Conservation (phyloP, 352 stramenopile genomes). For the Pseudoperonospora humuli region DNA sequence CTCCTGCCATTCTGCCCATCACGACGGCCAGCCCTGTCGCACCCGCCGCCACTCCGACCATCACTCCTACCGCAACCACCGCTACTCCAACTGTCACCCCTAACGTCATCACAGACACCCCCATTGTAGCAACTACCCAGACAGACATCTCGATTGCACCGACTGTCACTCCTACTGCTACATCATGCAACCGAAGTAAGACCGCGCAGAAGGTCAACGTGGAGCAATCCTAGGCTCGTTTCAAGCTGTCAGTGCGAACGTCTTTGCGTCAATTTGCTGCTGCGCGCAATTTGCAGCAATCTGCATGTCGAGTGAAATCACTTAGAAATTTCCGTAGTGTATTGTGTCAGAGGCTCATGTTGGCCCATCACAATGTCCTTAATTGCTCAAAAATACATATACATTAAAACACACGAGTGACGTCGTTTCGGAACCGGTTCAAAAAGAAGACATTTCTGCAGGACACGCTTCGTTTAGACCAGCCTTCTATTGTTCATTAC, state of each 20-base stretch:
- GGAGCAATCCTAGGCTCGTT: constrained; percentile 10
- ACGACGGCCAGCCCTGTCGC: not conserved
- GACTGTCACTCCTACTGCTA: not conserved
- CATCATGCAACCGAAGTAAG: not conserved
- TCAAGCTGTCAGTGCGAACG: not conserved
- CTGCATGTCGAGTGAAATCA: constrained; percentile 24
- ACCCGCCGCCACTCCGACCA: not conserved
- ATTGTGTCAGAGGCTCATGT: constrained; percentile 12
- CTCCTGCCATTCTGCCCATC: not conserved
- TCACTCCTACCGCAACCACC: constrained; percentile 6
- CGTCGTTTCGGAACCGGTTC: too few species aligned
- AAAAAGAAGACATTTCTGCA: too few species aligned
- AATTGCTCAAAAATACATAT: too few species aligned
- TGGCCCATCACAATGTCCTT: constrained; percentile 17
- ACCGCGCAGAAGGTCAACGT: constrained; percentile 12
- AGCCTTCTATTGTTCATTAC: too few species aligned
- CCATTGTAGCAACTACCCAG: not conserved
- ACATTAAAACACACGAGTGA: too few species aligned
- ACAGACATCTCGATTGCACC: not conserved
- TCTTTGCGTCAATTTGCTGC: constrained; percentile 5
- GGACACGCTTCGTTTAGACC: too few species aligned
- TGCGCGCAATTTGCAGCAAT: constrained; percentile 2
- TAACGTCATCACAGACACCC: too few species aligned
- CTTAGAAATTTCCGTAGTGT: constrained; percentile 20
- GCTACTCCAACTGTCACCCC: not conserved